These are phyloP conservation scores for Talaromyces amestolkiae DNA, from an alignment of 2,329 filamentous ascomycete genomes.

Conservation along the genomic window DNA sequence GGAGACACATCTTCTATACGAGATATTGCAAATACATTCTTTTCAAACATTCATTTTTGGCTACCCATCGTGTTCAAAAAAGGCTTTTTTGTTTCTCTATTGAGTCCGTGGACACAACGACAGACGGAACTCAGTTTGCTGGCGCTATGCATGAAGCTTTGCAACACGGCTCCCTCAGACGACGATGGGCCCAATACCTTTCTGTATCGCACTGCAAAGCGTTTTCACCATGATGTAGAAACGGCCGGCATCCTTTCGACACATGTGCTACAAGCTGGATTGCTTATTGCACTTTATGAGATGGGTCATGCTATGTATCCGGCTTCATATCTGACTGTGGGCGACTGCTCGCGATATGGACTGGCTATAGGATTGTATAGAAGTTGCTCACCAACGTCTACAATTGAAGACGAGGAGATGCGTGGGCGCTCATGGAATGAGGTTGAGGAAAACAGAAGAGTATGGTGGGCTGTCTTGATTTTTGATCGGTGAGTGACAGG, in stretches of 20 bases:
- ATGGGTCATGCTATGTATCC: constrained; percentile 10
- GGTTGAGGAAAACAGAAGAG: background rate
- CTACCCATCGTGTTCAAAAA: background rate
- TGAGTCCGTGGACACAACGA: background rate
- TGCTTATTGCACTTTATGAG: constrained; percentile 8
- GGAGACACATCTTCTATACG: background rate
- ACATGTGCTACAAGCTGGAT: background rate
- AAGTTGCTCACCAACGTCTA: background rate
- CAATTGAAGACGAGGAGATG: background rate
- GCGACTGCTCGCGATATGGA: background rate
- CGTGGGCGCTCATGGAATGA: background rate
- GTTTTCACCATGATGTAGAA: background rate
- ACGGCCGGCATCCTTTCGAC: background rate
- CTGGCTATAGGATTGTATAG: background rate
- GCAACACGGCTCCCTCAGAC: background rate
- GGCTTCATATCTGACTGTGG: background rate
- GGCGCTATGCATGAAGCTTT: background rate
- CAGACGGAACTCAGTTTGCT: background rate
- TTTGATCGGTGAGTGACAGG: background rate
- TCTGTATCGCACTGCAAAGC: background rate
- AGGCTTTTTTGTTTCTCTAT: background rate
- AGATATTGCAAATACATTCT: background rate
- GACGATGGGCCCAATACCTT: background rate
- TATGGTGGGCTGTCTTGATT: background rate
- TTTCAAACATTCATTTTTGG: background rate